phyloP scores from a whole-genome alignment of 179 eudicot species.

The Monotropa hypopitys region DNA sequence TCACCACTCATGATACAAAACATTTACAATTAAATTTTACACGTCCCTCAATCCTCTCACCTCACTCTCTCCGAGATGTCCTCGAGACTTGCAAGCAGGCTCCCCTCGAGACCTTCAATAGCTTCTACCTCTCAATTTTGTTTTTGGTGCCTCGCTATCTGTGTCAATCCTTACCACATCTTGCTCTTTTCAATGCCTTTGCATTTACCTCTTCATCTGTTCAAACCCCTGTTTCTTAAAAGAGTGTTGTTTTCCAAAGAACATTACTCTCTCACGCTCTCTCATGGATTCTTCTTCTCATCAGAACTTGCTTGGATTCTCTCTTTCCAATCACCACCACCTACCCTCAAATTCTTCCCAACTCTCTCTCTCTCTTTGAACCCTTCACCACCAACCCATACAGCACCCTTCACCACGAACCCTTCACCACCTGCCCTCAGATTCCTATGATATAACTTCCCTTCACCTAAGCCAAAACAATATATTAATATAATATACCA shows the following conservation, averaged over 20 bases:
- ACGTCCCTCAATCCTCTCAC: no score
- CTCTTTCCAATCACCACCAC: slow-evolving; percentile 28
- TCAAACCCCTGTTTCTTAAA: background rate
- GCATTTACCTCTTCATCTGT: slow-evolving; percentile 5
- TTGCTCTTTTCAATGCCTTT: background rate
- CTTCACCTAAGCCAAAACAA: no score
- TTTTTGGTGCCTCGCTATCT: slow-evolving; percentile 17
- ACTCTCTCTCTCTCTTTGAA: slow-evolving; percentile 10
- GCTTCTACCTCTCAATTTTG: no score
- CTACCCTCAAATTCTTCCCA: slow-evolving; percentile 11
- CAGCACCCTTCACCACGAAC: no score
- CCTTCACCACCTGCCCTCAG: no score
- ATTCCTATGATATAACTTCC: no score
- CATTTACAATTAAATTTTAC: no score
- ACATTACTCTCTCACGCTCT: slow-evolving; percentile 9
- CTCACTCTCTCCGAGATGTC: no score
- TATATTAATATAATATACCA: no score
- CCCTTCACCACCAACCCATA: slow-evolving; percentile 9
- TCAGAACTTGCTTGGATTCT: slow-evolving; percentile 36
- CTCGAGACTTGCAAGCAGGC: no score
- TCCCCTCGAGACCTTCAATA: no score
- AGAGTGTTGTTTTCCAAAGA: slow-evolving; percentile 23
- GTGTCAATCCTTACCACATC: slow-evolving; percentile 5
- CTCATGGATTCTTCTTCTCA: slow-evolving; percentile 24
- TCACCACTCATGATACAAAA: no score